Evolutionary conservation across 75 land plant genomes (phyloP), one percentile per base, ranked within the genome.

Genomic region (Larix kaempferi): DNA sequence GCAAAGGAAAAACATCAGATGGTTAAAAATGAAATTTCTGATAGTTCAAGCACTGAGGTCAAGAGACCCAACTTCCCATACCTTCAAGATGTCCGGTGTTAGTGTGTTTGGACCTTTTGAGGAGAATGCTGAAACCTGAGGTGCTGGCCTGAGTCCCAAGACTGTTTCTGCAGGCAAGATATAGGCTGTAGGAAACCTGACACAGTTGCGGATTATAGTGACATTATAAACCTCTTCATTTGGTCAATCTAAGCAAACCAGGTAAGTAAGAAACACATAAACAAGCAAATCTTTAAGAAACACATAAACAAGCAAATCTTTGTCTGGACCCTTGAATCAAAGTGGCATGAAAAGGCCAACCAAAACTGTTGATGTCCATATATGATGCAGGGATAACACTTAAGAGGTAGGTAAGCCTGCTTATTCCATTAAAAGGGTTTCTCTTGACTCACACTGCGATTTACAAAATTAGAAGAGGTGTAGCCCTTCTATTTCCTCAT

Each of bases 71-170:
- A 52, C 44, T 16, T 44, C 22, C 54, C 64, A 41, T 81, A 91
- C 93, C 98, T 95, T 95, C 62, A 95, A 71, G 67, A 95, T 90
- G 57, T 91, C 96, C 19, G 92, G 91, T 6, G 89, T 90, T 71
- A 90, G 71, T 12, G 87, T 29, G 78, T 90, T 95, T 25, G 98
- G 98, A 39, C 98, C 98, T 69, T 82, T 84, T 16, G 96, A 88
- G 62, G 98, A 95, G 82, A 95, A 95, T 60, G 86, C 74, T 10
- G 96, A 81, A 29, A 95, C 81, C 25, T 83, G 86, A 35, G 93
- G 96, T 23, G 91, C 88, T 35, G 89, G 80, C 29, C 78, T 61
- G 75, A 80, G 82, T 76, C 90, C 91, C 19, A 88, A 54, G 26
- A 87, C 77, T 33, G 89, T 85, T 65, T 78, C 77, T 65, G 91